Base-by-base conservation (phyloP, 2,329 filamentous ascomycete species). In the Hymenoscyphus repandus region DNA sequence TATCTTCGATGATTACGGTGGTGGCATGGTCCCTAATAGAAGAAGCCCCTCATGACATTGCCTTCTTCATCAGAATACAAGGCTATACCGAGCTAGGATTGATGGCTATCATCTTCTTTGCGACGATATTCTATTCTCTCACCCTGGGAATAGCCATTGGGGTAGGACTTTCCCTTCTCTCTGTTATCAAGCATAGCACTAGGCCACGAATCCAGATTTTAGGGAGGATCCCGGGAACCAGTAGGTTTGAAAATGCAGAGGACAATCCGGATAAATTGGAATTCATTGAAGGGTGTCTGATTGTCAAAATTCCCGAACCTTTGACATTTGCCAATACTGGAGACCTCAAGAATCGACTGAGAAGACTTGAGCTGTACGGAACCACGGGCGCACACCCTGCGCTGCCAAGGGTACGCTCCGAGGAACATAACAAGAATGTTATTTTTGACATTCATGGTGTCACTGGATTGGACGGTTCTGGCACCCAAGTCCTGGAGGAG, bases 361-460 rank as follows among this genome's bases (percentile, higher is more conserved):
- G 87, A 5, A 76, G 93, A 6, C 76, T 99, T 1, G 93, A 97
- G 69, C 78, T 90, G 18, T 96, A 97, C 64, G 93, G 93, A n/a
- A 92, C 90, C 0, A 84, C 76, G 41, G 75, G 79, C 47, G 90
- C 88, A 0, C 93, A 97, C 62, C 93, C 93, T 0, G 91, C 91
- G 0, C 75, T 96, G 15, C 93, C 93, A 0, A 80, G 88, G 2
- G 76, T 95, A 12, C 79, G 91, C 4, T 74, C 78, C 22, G 79
- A 83, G n/a, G 86, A 92, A 54, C 84, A 88, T 62, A 96, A 96
- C 66, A 81, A 83, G 60, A 96, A 96, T 64, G 77, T 99, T 68
- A 90, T 99, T 55, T 97, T 99, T 63, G 93, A 99, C 66, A 90
- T 97, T 6, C 92, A 97, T 61, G 93, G 93, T n/a, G 93, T 99